phyloP scores from a whole-genome alignment of 2,329 filamentous ascomycete genomes.

The Fusarium coffeatum region DNA sequence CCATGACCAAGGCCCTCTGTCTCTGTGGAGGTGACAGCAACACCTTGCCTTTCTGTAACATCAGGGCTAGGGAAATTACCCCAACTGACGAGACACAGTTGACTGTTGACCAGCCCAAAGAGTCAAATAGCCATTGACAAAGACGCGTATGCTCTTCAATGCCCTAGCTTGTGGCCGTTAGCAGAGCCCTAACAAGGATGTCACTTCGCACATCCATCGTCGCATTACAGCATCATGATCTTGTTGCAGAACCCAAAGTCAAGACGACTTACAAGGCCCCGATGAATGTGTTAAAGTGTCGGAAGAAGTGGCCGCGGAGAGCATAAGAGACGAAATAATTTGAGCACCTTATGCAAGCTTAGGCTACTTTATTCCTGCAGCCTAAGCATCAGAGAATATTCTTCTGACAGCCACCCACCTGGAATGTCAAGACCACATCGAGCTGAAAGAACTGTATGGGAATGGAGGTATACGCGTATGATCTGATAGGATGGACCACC shows the following conservation, averaged over 20 bases:
- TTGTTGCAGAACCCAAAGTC: not conserved
- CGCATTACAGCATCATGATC: not conserved
- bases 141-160: not conserved
- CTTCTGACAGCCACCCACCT: too few species aligned
- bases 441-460: not conserved
- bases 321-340: too few species aligned
- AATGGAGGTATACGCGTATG: not conserved
- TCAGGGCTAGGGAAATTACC: not conserved
- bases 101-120: not conserved
- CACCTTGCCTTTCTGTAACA: not conserved
- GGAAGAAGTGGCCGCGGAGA: too few species aligned
- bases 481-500: not conserved
- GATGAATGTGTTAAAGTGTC: too few species aligned
- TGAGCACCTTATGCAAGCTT: too few species aligned
- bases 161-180: not conserved
- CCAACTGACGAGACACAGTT: not conserved
- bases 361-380: too few species aligned
- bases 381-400: too few species aligned
- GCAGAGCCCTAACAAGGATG: not conserved
- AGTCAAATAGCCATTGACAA: not conserved
- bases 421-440: too few species aligned
- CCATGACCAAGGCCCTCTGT: not conserved
- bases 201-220: not conserved
- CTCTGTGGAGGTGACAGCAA: not conserved
- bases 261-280: not conserved